Evolutionary conservation across 371 early-diverging fungal genomes (phyloP).

Genomic region (Saksenaea oblongispora): DNA sequence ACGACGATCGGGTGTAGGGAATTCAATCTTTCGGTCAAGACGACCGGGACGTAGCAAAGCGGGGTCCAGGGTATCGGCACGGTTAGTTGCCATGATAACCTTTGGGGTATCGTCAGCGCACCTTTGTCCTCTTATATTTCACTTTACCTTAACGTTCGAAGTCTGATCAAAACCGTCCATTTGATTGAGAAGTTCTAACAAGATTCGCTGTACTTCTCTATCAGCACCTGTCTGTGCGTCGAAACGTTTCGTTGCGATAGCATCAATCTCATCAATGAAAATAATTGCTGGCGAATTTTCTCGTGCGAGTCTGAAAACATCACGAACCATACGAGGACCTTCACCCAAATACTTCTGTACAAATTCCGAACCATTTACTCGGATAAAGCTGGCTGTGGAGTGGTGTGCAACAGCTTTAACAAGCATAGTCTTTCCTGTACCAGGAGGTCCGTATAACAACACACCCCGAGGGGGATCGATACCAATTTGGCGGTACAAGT

Average conservation of each 20-base stretch:
- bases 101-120: slow-evolving; percentile 16
- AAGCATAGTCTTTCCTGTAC: slow-evolving; percentile 98
- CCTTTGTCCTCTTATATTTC: background rate
- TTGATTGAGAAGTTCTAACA: slow-evolving; percentile 98
- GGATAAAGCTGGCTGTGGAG: slow-evolving; percentile 98
- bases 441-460: slow-evolving; percentile 98
- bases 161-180: slow-evolving; percentile 99
- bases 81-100: slow-evolving; percentile 99
- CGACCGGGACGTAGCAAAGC: slow-evolving; percentile 99
- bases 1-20: slow-evolving; percentile 99
- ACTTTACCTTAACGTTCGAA: slow-evolving; percentile 90
- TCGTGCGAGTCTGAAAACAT: slow-evolving; percentile 98
- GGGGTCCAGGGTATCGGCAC: slow-evolving; percentile 99
- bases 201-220: slow-evolving; percentile 99
- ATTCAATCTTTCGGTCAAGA: slow-evolving; percentile 99
- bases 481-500: slow-evolving; percentile 99
- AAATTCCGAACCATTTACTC: slow-evolving; percentile 99
- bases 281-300: slow-evolving; percentile 99
- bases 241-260: slow-evolving; percentile 99
- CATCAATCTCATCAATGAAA: slow-evolving; percentile 99
- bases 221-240: slow-evolving; percentile 99
- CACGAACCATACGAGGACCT: slow-evolving; percentile 99
- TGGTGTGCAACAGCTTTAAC: slow-evolving; percentile 99
- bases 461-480: slow-evolving; percentile 99
- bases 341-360: slow-evolving; percentile 99